Evolutionary conservation across 208 protist genomes (phyloP).

Genomic region (Leishmania mexicana): DNA sequence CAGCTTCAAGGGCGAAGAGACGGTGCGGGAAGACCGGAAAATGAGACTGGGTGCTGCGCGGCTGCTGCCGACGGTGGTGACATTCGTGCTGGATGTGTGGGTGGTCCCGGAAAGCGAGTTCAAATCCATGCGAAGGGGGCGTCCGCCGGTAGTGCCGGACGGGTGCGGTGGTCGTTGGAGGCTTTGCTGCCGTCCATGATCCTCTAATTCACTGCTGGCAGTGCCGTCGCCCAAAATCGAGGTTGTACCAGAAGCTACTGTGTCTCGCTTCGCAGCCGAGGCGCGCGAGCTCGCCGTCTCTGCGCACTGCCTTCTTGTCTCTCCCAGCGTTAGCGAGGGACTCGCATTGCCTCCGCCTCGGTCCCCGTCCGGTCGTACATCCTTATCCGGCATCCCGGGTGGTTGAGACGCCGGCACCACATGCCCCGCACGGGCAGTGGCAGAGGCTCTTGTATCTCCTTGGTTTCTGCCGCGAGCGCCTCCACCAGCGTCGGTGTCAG

Average conservation of each 20-base stretch:
- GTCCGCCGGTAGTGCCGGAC: neutral
- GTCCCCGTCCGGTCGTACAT: neutral
- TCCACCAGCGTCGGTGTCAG: neutral
- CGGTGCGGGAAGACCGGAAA: conserved; percentile 27
- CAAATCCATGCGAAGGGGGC: conserved; percentile 1
- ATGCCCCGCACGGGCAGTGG: neutral
- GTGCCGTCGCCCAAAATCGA: neutral
- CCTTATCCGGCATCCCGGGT: neutral
- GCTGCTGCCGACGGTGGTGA: neutral
- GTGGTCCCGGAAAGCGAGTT: neutral
- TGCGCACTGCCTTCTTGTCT: neutral
- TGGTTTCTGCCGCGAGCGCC: neutral
- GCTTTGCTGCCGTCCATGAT: neutral
- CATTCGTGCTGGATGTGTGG: neutral
- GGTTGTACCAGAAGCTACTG: neutral
- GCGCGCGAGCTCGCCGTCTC: neutral
- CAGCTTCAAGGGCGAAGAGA: conserved; percentile 24
- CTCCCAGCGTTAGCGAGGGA: neutral
- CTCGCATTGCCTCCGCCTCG: neutral
- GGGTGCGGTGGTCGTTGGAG: neutral
- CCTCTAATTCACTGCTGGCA: neutral
- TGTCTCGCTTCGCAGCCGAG: neutral
- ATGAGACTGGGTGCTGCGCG: conserved; percentile 27
- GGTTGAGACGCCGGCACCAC: neutral
- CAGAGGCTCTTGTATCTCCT: neutral